Conservation (phyloP, 495 filamentous ascomycete species). For the Neurospora hispaniola region DNA sequence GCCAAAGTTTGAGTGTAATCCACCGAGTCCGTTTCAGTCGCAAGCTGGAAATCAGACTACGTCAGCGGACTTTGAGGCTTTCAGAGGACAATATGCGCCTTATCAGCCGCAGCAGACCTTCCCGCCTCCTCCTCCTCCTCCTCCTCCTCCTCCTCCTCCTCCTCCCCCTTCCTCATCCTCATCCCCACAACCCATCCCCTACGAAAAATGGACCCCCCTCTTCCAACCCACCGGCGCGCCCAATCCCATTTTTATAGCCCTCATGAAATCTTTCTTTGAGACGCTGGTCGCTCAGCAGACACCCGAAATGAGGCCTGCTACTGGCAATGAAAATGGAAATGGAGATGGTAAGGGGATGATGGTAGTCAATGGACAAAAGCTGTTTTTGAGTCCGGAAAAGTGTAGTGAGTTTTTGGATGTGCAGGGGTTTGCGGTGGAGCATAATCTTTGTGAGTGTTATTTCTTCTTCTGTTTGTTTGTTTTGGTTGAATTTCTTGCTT, state of each 20-base stretch:
- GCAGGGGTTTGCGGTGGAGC: not conserved
- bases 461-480: not conserved
- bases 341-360: too few relatives aligned
- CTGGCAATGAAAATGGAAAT: too few relatives aligned
- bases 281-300: not conserved
- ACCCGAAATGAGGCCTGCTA: not conserved
- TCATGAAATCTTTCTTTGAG: not conserved
- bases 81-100: not conserved
- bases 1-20: not conserved
- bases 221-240: not conserved
- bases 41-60: not conserved
- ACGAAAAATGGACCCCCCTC: not conserved
- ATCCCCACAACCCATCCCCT: not conserved
- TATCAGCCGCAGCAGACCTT: not conserved
- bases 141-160: not conserved
- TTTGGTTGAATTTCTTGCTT: too few relatives aligned
- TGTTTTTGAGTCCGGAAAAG: not conserved
- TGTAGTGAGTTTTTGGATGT: not conserved
- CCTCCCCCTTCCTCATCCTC: not conserved
- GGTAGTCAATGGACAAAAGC: not conserved
- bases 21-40: not conserved
- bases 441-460: not conserved
- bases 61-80: not conserved
- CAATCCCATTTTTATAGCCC: not conserved
- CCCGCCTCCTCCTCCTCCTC: not conserved